These are phyloP conservation scores for Colletotrichum higginsianum DNA, from an alignment of 2,329 filamentous ascomycete genomes.

Conservation along the genomic window DNA sequence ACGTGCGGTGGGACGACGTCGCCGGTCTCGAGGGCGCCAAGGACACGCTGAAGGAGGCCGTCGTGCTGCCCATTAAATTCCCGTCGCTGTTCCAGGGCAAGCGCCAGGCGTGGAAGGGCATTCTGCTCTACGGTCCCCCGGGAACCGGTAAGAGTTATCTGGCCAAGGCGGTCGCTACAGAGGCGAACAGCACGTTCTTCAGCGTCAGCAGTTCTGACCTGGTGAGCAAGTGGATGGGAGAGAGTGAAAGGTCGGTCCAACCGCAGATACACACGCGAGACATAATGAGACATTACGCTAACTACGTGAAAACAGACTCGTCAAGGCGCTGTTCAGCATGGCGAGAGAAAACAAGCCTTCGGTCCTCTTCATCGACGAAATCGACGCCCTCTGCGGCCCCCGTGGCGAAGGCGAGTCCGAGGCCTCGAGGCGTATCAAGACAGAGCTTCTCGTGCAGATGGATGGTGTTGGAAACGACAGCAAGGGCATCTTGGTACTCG, in stretches of 20 bases:
- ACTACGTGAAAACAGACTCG: constrained; percentile 71
- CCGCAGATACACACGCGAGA: too few relatives aligned
- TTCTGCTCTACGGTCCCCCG: constrained; percentile 94
- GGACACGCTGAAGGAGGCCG: constrained; percentile 97
- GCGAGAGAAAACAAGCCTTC: constrained; percentile 97
- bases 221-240: constrained; percentile 99
- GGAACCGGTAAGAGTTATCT: constrained; percentile 98
- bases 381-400: constrained; percentile 95
- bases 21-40: constrained; percentile 95
- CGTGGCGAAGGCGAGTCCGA: constrained; percentile 96
- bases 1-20: constrained; percentile 98
- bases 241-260: constrained; percentile 86
- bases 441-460: constrained; percentile 98
- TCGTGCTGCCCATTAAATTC: constrained; percentile 98
- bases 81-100: constrained; percentile 97
- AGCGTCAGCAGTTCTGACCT: constrained; percentile 97
- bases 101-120: constrained; percentile 98
- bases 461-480: constrained; percentile 98
- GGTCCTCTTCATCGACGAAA: constrained; percentile 99
- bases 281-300: background rate
- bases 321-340: constrained; percentile 98
- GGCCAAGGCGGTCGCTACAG: constrained; percentile 96
- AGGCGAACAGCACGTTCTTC: constrained; percentile 99
- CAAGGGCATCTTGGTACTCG: constrained; percentile 92
- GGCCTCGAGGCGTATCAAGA: constrained; percentile 97